Evolutionary conservation across 306 rosid genomes (phyloP).

Genomic region (Quercus wislizeni): DNA sequence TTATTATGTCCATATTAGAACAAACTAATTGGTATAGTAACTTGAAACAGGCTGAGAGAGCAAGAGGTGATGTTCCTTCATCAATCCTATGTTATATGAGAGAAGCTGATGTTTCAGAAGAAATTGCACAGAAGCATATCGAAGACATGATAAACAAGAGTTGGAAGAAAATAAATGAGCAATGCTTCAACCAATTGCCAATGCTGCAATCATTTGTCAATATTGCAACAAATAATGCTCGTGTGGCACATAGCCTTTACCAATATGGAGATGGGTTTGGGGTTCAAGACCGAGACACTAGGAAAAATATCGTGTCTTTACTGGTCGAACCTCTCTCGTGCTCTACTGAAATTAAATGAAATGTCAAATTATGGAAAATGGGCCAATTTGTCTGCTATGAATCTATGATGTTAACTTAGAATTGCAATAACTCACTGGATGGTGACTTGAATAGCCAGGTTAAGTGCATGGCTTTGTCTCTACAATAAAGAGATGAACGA

Average conservation of each 20-base stretch:
- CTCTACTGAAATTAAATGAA: too few relatives aligned
- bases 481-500: too few relatives aligned
- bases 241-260: conserved; percentile 48
- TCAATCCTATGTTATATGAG: conserved; percentile 52
- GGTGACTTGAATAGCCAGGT: too few relatives aligned
- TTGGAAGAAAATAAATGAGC: too few relatives aligned
- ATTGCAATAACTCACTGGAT: too few relatives aligned
- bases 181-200: not conserved
- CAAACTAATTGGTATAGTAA: too few relatives aligned
- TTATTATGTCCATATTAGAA: too few relatives aligned
- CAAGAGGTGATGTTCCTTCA: conserved; percentile 66
- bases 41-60: conserved; percentile 44
- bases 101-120: conserved; percentile 40
- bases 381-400: not conserved
- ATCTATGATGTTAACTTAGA: not conserved
- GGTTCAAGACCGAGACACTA: conserved; percentile 34
- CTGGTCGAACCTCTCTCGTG: conserved; percentile 31
- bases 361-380: too few relatives aligned
- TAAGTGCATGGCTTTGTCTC: too few relatives aligned
- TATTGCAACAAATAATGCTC: conserved; percentile 33
- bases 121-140: conserved; percentile 34
- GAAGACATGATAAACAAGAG: not conserved
- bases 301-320: conserved; percentile 31
- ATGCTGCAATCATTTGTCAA: conserved; percentile 28
- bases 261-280: conserved; percentile 55